Base-by-base conservation (phyloP, 2,329 filamentous ascomycete genomes). In the Rhynchosporium graminicola region DNA sequence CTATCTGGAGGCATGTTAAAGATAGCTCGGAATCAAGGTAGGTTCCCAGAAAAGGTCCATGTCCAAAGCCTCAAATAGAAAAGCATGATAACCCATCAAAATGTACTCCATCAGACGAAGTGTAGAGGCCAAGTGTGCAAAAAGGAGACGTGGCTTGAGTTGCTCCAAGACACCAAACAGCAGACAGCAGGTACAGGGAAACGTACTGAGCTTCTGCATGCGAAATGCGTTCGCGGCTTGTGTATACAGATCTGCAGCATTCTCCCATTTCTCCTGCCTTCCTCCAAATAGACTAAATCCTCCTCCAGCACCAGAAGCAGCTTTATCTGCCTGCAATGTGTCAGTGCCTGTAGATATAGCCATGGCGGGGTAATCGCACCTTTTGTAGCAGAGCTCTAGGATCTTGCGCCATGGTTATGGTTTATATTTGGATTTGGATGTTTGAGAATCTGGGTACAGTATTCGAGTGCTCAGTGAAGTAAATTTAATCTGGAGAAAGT, bases 231-330 rank as follows among this genome's bases (percentile, higher is more conserved):
- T 97, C 65, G 88, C 95, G 46, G 94, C 94, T 76, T 96, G 87
- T 64, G 85, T 87, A 74, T 92, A 98, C 67, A 95, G 80, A 69
- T 97, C 92, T 67, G 90, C 91, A 13, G 94, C 94, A 78, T 88
- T 87, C 78, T 96, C 90, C 74, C 91, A 93, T 77, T 97, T 98
- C 67, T 97, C 92, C 72, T 90, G 84, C 63, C 87, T 85, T 51
- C 91, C 91, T 48, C 92, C 91, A 71, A 99, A 97, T 78, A 97
- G 87, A 76, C 87, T 91, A 79, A 97, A 97, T 71, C 93, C 93
- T 33, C 89, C 82, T 26, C 85, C 81, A 46, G 94, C 93, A 69
- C 88, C 82, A 71, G 87, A 79, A 31, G 90, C 84, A 58, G 87
- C 83, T 80, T 95, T 96, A 74, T 97, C 91, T 79, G 95, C 95